These are phyloP conservation scores for Stachybotrys echinatus DNA, from an alignment of 2,329 filamentous ascomycete species.

Conservation along the genomic window DNA sequence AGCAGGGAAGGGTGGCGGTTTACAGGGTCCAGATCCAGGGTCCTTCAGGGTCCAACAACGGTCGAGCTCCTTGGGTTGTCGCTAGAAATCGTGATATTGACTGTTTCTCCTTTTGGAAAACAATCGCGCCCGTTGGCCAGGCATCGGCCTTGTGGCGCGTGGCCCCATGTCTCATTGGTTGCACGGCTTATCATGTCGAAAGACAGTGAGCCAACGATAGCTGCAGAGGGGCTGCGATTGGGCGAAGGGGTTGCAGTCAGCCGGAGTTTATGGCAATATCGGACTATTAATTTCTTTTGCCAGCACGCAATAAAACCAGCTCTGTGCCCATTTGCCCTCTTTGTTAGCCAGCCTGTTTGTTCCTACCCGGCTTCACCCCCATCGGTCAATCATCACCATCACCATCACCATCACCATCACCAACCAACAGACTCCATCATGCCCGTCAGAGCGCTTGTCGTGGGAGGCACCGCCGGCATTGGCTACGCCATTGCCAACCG, in stretches of 20 bases:
- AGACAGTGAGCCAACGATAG: background rate
- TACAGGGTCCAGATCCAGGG: too few species aligned
- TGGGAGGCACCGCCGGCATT: constrained; percentile 28
- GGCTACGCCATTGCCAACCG: constrained; percentile 30
- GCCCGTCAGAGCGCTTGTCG: constrained; percentile 22
- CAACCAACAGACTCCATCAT: constrained; percentile 4
- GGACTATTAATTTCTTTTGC: background rate
- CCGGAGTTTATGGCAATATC: background rate
- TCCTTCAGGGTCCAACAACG: too few species aligned
- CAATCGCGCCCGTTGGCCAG: background rate
- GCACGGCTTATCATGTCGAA: background rate
- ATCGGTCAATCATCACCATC: background rate
- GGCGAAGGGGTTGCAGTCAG: background rate
- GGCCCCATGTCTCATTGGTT: background rate
- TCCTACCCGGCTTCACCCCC: too few species aligned
- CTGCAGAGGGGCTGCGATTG: too few species aligned
- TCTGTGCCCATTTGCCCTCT: background rate
- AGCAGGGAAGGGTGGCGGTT: too few species aligned
- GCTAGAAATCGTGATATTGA: too few species aligned
- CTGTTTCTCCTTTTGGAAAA: background rate
- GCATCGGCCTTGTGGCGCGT: background rate
- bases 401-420: too few species aligned
- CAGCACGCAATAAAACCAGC: background rate
- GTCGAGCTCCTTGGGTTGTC: too few species aligned
- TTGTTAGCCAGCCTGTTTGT: too few species aligned